Evolutionary conservation across 306 rosid genomes (phyloP).

Genomic region (Myrica gale): DNA sequence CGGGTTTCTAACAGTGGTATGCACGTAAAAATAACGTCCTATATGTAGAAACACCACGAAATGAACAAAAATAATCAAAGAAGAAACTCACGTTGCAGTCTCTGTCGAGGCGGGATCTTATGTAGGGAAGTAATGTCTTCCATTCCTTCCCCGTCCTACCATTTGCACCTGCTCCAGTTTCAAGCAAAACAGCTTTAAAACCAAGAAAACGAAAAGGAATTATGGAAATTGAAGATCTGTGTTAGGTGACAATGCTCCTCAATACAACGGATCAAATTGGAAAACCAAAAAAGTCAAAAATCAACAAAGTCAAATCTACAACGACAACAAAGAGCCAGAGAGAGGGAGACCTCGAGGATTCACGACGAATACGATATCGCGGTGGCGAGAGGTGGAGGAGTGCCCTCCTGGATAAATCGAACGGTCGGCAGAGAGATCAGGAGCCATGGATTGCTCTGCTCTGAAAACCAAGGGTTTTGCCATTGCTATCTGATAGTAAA

Average conservation of each 20-base stretch:
- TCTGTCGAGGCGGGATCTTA: slow-evolving; percentile 71
- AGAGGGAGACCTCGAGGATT: slow-evolving; percentile 63
- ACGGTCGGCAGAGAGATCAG: slow-evolving; percentile 48
- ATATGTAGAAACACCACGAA: background rate
- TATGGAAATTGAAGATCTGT: background rate
- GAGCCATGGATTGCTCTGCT: slow-evolving; percentile 59
- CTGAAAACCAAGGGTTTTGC: slow-evolving; percentile 48
- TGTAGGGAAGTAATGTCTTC: slow-evolving; percentile 85
- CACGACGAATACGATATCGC: slow-evolving; percentile 86
- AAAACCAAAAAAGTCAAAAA: background rate
- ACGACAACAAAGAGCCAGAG: slow-evolving; percentile 16
- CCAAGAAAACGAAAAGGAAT: slow-evolving; percentile 13
- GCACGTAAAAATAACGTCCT: too few relatives aligned
- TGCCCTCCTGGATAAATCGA: slow-evolving; percentile 36
- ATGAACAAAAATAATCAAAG: background rate
- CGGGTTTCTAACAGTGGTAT: too few relatives aligned
- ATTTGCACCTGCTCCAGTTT: slow-evolving; percentile 73
- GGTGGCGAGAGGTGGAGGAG: slow-evolving; percentile 54
- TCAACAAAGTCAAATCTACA: background rate
- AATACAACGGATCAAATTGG: background rate
- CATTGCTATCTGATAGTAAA: slow-evolving; percentile 51
- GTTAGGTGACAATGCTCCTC: slow-evolving; percentile 11
- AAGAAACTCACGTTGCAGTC: slow-evolving; percentile 65
- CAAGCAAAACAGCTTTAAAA: background rate
- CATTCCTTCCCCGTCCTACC: slow-evolving; percentile 84